These are phyloP conservation scores for Aspergillus coremiiformis DNA, from an alignment of 495 filamentous ascomycete species.

Conservation along the genomic window DNA sequence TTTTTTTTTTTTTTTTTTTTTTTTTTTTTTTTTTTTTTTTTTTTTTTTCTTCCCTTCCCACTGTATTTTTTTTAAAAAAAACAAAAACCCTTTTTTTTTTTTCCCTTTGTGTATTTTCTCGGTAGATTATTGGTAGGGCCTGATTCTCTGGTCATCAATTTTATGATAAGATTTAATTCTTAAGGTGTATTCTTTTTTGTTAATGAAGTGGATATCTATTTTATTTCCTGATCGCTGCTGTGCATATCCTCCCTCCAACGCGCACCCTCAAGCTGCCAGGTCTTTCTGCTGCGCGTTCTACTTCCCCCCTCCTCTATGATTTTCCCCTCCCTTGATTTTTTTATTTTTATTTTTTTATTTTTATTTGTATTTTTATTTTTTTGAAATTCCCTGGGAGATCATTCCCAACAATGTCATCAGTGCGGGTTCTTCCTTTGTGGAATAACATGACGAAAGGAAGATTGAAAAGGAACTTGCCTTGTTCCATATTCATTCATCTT, in stretches of 20 bases:
- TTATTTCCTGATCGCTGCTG: neutral
- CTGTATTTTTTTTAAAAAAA: constrained; percentile 14
- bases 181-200: neutral
- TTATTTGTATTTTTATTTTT: neutral
- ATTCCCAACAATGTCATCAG: neutral
- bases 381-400: neutral
- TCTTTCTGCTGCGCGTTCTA: neutral
- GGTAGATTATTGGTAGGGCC: neutral
- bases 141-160: neutral
- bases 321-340: neutral
- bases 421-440: too few species aligned
- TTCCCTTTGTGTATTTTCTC: constrained; percentile 2
- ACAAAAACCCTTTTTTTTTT: too few species aligned
- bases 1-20: too few species aligned
- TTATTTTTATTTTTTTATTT: constrained; percentile 4
- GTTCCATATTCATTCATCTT: too few species aligned
- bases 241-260: neutral
- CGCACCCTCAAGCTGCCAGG: neutral
- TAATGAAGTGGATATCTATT: neutral
- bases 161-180: neutral
- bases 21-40: too few species aligned
- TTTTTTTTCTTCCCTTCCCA: constrained; percentile 7
- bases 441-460: too few species aligned
- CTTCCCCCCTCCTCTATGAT: neutral
- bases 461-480: too few species aligned